Conservation (phyloP, 371 early-diverging fungal species). For the Circinella umbellata region DNA sequence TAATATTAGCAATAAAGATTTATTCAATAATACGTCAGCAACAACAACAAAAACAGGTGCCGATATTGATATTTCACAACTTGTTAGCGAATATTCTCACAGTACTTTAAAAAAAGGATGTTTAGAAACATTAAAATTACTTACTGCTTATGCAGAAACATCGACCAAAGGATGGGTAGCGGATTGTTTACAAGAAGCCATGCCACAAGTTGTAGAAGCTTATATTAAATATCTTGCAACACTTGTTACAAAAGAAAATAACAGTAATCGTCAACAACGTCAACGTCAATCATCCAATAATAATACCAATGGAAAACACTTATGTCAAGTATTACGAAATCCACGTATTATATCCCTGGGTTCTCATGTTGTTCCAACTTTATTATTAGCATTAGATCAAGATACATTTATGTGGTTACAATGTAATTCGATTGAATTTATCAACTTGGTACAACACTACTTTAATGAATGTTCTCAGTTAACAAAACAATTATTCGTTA, state of each 20-base stretch:
- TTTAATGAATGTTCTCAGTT: not conserved
- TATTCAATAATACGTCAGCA: no score
- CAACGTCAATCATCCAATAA: not conserved
- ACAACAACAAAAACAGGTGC: conserved; percentile 33
- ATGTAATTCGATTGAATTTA: not conserved
- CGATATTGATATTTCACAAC: conserved; percentile 27
- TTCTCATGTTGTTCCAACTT: not conserved
- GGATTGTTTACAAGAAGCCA: not conserved
- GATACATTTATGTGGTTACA: not conserved
- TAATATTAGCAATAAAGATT: no score
- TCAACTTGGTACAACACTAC: not conserved
- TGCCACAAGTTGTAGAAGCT: not conserved
- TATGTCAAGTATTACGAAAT: not conserved
- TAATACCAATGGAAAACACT: not conserved
- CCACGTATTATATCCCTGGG: not conserved
- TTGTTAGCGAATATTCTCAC: conserved; percentile 16
- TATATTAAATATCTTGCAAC: not conserved
- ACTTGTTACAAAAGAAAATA: not conserved
- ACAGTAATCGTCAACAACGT: not conserved
- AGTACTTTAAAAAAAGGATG: conserved; percentile 27
- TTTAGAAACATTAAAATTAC: conserved; percentile 19
- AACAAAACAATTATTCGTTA: not conserved
- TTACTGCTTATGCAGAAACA: conserved; percentile 18
- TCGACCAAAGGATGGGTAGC: conserved; percentile 21
- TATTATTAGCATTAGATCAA: not conserved